Base-by-base conservation (phyloP, 2,329 filamentous ascomycete species). In the Cadophora luteo-olivacea region DNA sequence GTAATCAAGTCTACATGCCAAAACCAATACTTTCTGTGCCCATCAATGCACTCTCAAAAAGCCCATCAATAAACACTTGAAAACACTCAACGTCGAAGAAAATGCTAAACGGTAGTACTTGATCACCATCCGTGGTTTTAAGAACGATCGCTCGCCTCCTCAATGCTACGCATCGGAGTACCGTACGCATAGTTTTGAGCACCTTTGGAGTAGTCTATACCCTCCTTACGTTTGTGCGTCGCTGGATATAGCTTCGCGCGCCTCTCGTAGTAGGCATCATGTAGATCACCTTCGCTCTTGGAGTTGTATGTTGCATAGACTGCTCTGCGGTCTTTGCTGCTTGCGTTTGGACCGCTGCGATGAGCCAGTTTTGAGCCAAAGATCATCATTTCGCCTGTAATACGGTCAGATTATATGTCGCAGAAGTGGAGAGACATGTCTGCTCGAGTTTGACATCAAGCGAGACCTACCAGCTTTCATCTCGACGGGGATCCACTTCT, bases 301-400 rank as follows among this genome's bases (percentile, higher is more conserved):
- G 76, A 78, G 66, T 82, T 81, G 70, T 82, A 83, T 0, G 81
- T 83, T 2, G 81, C 80, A 68, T 83, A 82, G 29, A 82, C 76
- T 8, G 80, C 81, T 52, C 77, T 76, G 1, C 81, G 76, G 55
- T 80, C 75, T 63, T 75, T 76, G 1, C 57, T 68, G 63, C 80
- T 78, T 12, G 68, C 72, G 32, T 79, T 79, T 11, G 72, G 68
- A 1, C 73, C 76, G 6, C 75, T 78, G 9, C 77, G 71, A 68
- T 80, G 77, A 12, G 78, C 78, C 19, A 79, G 74, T 58, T 78
- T 77, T 4, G 77, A 78, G 8, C 78, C 78, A 62, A 80, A 79
- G 7, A 79, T 70, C 11, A 79, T 67, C 48, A 79, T 69, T 45
- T 79, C 74, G 14, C 78, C 79, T 80, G 38, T 4, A n/a, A n/a